Evolutionary conservation across 1,139 yeast species (phyloP), one percentile per base, ranked within the genome.

Genomic region (Magnusiomyces suaveolens): DNA sequence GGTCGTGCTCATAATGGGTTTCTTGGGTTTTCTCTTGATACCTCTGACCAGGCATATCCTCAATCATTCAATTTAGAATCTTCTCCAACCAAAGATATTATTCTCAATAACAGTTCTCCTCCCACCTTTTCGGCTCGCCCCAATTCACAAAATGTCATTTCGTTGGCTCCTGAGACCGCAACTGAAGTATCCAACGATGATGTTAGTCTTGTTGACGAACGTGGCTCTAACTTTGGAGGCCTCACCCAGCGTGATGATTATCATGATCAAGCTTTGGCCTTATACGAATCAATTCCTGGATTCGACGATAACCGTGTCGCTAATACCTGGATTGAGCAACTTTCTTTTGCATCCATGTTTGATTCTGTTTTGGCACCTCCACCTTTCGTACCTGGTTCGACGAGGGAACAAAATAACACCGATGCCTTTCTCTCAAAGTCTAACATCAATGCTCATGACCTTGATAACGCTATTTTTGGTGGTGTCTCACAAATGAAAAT

Each of bases 401-500:
- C 41, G 4, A 23, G 25, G 3, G 43, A 33, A 12, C 3, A 20
- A 6, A 21, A 29, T 2, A 24, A 14, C 6, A 16, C 20, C 21
- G 38, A 2, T 1, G 23, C n/a, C n/a, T 21, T 41, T 3, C 6
- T 20, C 16, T 3, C 12, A 41, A 41, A 41, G 44, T 21, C 44
- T 18, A 39, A 44, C 2, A 55, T 72, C 29, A 64, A 66, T 16
- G 60, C 69, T 3, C 64, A 66, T 21, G 68, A 63, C 56, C 71
- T 80, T 43, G 84, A 83, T 63, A 74, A 75, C 16, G 60, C 80
- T 14, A 68, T 87, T 38, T 85, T 83, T 65, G 75, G 80, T 1
- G 80, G 78, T 2, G 73, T 57, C 2, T 44, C 55, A 4, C 50
- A 63, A n/a, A 56, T 65, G 25, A 55, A 61, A 41, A 48, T 55